A percentile compares a stretch with the other conserved stretches of the same genome.
Evolutionary conservation across 306 rosid genomes (phyloP).

Genomic region (Quercus engelmannii): DNA sequence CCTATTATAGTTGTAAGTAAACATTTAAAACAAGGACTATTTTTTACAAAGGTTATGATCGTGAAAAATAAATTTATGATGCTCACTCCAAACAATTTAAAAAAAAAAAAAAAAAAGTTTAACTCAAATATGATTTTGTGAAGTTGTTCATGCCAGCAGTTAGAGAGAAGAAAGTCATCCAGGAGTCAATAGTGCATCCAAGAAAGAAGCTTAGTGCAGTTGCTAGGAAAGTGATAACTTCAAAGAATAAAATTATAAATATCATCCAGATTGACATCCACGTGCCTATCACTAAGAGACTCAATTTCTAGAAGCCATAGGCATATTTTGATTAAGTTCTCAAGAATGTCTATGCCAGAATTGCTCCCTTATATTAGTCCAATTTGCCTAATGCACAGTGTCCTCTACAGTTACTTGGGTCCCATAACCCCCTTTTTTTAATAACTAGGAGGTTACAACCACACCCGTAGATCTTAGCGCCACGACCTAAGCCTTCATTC

Average conservation of each 20-base stretch:
- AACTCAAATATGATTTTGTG: too few relatives aligned
- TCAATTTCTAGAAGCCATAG: background rate
- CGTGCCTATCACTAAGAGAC: background rate
- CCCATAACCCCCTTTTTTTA: background rate
- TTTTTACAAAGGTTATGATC: too few relatives aligned
- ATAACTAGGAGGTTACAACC: too few relatives aligned
- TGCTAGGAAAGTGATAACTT: background rate
- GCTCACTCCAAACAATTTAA: background rate
- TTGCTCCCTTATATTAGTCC: background rate
- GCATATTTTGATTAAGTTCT: background rate
- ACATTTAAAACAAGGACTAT: background rate
- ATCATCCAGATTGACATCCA: background rate
- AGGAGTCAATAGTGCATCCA: background rate
- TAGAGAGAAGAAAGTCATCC: background rate
- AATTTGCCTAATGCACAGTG: background rate
- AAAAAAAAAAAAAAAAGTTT: background rate
- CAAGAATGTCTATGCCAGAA: background rate
- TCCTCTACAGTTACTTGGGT: background rate
- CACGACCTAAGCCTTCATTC: too few relatives aligned
- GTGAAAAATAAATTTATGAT: too few relatives aligned
- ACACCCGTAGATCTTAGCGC: too few relatives aligned
- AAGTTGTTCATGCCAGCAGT: background rate
- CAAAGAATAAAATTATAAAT: background rate
- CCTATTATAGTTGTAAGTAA: background rate
- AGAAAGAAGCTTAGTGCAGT: background rate